Evolutionary conservation across 257 asterid species (phyloP).

Genomic region (Solanum virginianum): DNA sequence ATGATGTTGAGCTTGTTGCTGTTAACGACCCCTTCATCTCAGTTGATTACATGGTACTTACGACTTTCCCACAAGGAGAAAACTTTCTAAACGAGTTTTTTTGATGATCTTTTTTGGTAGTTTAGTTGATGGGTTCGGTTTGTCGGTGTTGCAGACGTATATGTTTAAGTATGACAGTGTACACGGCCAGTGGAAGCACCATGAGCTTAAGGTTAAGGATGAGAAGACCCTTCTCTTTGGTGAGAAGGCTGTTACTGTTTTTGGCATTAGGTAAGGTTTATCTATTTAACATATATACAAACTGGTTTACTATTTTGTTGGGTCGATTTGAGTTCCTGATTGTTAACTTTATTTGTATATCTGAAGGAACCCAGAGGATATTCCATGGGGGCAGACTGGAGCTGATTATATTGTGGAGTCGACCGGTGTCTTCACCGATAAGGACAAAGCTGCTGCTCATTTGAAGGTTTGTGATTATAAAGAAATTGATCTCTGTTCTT

Average conservation of each 20-base stretch:
- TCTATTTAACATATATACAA: not conserved
- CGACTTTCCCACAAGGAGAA: not conserved
- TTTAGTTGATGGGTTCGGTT: not conserved
- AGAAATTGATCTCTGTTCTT: not conserved
- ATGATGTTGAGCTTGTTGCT: slow-evolving; percentile 82
- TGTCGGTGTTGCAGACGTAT: slow-evolving; percentile 34
- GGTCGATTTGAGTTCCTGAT: not conserved
- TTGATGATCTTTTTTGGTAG: not conserved
- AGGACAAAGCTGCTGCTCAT: slow-evolving; percentile 87
- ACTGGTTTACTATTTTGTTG: not conserved
- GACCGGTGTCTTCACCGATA: slow-evolving; percentile 77
- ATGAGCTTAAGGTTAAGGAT: slow-evolving; percentile 65
- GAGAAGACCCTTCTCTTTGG: slow-evolving; percentile 74
- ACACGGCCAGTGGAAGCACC: slow-evolving; percentile 69
- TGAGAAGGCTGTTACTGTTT: slow-evolving; percentile 54
- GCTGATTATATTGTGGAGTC: slow-evolving; percentile 81
- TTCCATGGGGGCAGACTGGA: slow-evolving; percentile 77
- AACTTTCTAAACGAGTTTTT: not conserved
- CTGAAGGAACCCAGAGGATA: slow-evolving; percentile 76
- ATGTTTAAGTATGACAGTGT: slow-evolving; percentile 89
- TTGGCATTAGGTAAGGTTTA: slow-evolving; percentile 39
- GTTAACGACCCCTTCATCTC: slow-evolving; percentile 78
- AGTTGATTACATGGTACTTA: slow-evolving; percentile 64
- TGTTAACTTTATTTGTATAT: not conserved
- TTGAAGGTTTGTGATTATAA: slow-evolving; percentile 33